Evolutionary conservation across 2,329 filamentous ascomycete genomes (phyloP), one percentile per base, ranked within the genome.

Genomic region (Colletotrichum noveboracense): DNA sequence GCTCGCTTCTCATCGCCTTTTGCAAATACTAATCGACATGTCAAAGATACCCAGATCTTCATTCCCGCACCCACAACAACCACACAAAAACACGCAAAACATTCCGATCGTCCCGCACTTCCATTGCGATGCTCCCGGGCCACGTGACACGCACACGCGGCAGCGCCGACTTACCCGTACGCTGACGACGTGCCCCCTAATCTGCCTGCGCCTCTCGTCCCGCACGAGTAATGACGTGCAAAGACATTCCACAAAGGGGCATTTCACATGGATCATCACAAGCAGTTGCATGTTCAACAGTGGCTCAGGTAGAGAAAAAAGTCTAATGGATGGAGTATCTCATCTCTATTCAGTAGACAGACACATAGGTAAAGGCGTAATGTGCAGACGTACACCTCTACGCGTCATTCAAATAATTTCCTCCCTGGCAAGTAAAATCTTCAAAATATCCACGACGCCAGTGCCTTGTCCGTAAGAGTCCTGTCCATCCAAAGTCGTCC

Each of bases 401-500:
- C 58, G 34, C 24, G 61, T 76, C 74, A 76, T 75, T 61, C 65
- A 71, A 61, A 56, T 70, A 75, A 48, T 55, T 55, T 66, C 71
- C 72, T 76, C 32, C 52, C n/a, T 34, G 58, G n/a, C 26, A 75
- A 62, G 38, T 48, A 67, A 62, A 16, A 74, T 61, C 43, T 70
- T 43, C 58, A 70, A 75, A 75, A 66, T 26, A 75, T 76, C 74
- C 74, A 69, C 71, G 66, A 74, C 70, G 70, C 70, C 74, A 38
- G 48, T 74, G 74, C 70, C 71, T 56, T 13, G 43, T 76, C 65
- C 74, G 55, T 61, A 62, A 76, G n/a, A 74, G 71, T 74, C 74
- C 74, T 70, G 61, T 66, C 71, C 74, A 70, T 74, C 66, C 71
- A 75, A 76, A 70, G 26, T 62, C 74, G 74, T 74, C 74, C 71